These are phyloP conservation scores for Ustilago cynodontis DNA, from an alignment of 1,284 basidiomycete species.

Conservation along the genomic window DNA sequence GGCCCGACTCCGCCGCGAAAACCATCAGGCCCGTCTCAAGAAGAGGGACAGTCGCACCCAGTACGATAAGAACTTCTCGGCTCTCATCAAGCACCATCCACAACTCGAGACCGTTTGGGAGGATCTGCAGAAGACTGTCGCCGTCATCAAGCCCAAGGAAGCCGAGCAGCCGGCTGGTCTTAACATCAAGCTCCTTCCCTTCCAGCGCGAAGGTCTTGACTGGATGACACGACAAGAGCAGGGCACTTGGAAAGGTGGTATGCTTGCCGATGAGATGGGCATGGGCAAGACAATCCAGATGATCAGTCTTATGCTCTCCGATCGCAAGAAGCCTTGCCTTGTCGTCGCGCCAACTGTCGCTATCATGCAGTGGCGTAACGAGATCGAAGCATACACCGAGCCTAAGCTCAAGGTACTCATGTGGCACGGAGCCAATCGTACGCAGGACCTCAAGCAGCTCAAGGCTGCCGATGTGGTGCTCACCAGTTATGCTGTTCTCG, in stretches of 20 bases:
- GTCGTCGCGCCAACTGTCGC: slow-evolving; percentile 93
- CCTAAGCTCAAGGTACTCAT: slow-evolving; percentile 77
- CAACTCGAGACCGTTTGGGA: slow-evolving; percentile 91
- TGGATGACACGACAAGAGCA: slow-evolving; percentile 98
- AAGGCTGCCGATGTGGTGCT: slow-evolving; percentile 85
- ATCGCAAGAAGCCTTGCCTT: slow-evolving; percentile 83
- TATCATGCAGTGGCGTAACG: slow-evolving; percentile 98
- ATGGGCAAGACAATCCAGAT: slow-evolving; percentile 99
- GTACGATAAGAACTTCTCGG: slow-evolving; percentile 39
- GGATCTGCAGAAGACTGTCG: slow-evolving; percentile 75
- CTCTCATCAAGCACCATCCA: slow-evolving; percentile 70
- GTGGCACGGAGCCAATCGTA: slow-evolving; percentile 85
- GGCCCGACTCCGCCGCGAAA: slow-evolving; percentile 47
- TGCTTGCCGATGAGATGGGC: slow-evolving; percentile 89
- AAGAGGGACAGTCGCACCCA: slow-evolving; percentile 38
- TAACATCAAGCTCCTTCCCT: slow-evolving; percentile 74
- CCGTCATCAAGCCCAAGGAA: slow-evolving; percentile 75
- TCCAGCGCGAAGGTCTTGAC: slow-evolving; percentile 89
- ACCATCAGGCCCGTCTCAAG: slow-evolving; percentile 40
- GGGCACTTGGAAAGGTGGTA: slow-evolving; percentile 87
- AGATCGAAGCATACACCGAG: slow-evolving; percentile 77
- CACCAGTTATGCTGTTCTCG: slow-evolving; percentile 78
- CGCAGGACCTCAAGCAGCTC: slow-evolving; percentile 77
- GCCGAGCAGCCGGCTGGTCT: slow-evolving; percentile 80
- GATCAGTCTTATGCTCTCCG: slow-evolving; percentile 87